These are phyloP conservation scores for Mitragyna speciosa DNA, from an alignment of 257 asterid genomes.

Conservation along the genomic window DNA sequence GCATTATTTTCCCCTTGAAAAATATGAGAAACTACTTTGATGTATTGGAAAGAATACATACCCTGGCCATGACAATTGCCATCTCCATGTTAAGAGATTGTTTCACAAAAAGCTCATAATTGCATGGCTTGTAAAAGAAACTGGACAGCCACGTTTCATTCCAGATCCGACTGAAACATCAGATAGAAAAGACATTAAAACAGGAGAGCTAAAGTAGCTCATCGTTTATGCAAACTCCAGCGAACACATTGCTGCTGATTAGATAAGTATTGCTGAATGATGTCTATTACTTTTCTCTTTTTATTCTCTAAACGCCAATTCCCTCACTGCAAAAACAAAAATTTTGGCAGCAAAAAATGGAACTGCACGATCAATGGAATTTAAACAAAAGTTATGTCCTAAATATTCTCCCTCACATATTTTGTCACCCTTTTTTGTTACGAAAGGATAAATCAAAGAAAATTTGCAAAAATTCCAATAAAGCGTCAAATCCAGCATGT, in stretches of 20 bases:
- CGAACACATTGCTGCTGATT: not conserved
- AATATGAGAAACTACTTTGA: not conserved
- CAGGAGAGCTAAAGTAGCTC: not conserved
- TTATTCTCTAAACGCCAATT: not conserved
- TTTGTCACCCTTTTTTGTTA: not conserved
- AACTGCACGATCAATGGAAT: not conserved
- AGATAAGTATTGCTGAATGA: not conserved
- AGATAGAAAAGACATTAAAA: conserved; percentile 25
- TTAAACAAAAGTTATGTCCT: not conserved
- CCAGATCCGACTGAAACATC: conserved; percentile 85
- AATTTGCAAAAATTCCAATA: not conserved
- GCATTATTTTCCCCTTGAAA: not conserved
- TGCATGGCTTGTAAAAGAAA: conserved; percentile 96
- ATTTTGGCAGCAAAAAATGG: not conserved
- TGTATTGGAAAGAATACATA: conserved; percentile 27
- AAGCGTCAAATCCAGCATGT: conserved; percentile 9
- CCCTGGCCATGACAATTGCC: conserved; percentile 97
- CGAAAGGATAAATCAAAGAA: not conserved
- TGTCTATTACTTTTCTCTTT: not conserved
- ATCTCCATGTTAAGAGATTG: conserved; percentile 96
- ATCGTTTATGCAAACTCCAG: not conserved
- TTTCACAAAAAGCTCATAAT: conserved; percentile 95
- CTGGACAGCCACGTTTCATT: conserved; percentile 93
- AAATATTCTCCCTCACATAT: too few species aligned
- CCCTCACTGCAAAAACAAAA: not conserved